phyloP scores from a whole-genome alignment of 73 alveolate species.

The Tetrahymena thermophila region DNA sequence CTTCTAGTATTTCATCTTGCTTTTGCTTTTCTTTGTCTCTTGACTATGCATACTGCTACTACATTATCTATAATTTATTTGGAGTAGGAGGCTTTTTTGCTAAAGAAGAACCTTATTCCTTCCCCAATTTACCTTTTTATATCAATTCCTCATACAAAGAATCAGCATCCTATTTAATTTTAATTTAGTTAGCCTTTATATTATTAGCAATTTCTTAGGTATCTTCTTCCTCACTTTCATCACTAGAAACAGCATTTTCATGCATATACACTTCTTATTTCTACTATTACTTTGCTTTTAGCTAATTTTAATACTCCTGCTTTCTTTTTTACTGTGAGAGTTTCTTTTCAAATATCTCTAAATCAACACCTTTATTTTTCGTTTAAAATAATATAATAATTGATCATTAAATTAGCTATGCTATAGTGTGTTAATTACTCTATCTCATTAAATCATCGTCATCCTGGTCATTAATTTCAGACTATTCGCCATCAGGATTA shows the following conservation, averaged over 20 bases:
- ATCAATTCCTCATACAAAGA: neutral
- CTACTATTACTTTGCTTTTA: neutral
- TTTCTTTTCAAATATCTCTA: neutral
- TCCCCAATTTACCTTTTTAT: neutral
- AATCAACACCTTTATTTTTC: neutral
- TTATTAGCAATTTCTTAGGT: neutral
- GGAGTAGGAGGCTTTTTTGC: neutral
- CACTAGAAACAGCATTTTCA: neutral
- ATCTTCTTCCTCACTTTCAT: neutral
- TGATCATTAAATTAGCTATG: too few species aligned
- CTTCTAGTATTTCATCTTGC: slow-evolving; percentile 1
- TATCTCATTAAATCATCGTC: neutral
- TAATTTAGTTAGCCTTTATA: neutral
- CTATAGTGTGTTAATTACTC: neutral
- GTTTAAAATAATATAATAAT: neutral
- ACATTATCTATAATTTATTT: neutral
- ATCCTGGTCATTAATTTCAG: neutral
- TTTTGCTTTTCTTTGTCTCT: neutral
- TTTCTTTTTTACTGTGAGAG: neutral
- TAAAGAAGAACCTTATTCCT: neutral
- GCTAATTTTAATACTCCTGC: neutral
- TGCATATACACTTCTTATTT: neutral
- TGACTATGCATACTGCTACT: neutral
- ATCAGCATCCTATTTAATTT: neutral
- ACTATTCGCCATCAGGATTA: neutral